A percentile compares a stretch with the other conserved stretches of the same genome.
Conservation (phyloP, 805 yeast genomes). For the Teunomyces panamensis region DNA sequence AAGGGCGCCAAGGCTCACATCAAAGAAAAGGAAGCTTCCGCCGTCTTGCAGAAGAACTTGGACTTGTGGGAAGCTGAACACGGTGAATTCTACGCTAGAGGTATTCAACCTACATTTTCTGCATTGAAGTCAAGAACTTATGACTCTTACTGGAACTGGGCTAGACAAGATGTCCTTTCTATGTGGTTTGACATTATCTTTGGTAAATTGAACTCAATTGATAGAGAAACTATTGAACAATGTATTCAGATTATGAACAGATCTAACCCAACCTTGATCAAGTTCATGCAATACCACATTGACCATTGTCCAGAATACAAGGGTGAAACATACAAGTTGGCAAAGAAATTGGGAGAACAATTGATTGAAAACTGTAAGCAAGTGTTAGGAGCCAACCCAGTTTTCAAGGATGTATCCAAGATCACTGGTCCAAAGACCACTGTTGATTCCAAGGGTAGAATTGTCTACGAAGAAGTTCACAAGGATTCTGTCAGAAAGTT, state of each 20-base stretch:
- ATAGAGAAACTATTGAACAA: constrained; percentile 93
- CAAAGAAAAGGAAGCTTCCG: constrained; percentile 81
- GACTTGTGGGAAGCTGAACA: constrained; percentile 81
- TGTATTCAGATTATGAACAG: constrained; percentile 98
- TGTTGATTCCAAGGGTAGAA: constrained; percentile 84
- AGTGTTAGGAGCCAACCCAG: constrained; percentile 77
- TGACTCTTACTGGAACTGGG: constrained; percentile 99
- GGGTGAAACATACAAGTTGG: constrained; percentile 91
- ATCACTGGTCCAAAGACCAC: constrained; percentile 95
- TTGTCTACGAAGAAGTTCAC: constrained; percentile 78
- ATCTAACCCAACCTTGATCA: constrained; percentile 87
- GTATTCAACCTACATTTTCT: constrained; percentile 87
- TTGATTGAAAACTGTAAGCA: constrained; percentile 94
- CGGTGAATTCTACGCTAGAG: constrained; percentile 92
- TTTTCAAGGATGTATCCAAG: constrained; percentile 88
- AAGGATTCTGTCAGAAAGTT: constrained; percentile 90
- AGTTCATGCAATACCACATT: constrained; percentile 91
- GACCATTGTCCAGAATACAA: constrained; percentile 78
- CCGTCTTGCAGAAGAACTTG: constrained; percentile 79
- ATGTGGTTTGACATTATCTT: constrained; percentile 95
- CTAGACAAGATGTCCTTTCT: constrained; percentile 91
- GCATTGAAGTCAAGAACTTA: constrained; percentile 91
- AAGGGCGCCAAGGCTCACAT: constrained; percentile 84
- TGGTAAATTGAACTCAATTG: constrained; percentile 86
- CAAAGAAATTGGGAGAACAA: constrained; percentile 86